Conservation (phyloP, 768 basidiomycete genomes). For the Pholiota microspora region DNA sequence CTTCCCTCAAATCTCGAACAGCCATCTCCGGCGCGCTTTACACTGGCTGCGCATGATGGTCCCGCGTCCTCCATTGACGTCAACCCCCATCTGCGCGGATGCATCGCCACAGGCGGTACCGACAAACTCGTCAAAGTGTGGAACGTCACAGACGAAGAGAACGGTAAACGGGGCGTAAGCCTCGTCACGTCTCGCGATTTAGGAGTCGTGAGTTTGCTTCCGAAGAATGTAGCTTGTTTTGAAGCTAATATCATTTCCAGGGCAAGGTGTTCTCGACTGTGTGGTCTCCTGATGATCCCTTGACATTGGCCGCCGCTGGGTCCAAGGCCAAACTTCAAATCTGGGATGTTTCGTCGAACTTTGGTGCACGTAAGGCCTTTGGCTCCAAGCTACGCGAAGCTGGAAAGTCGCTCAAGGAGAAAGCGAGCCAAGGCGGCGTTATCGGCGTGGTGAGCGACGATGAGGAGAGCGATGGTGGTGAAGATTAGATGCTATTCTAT, state of each 20-base stretch:
- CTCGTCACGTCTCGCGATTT: constrained; percentile 87
- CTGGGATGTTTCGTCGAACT: constrained; percentile 90
- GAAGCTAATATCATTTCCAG: constrained; percentile 36
- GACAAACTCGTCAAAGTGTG: constrained; percentile 97
- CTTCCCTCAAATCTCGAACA: constrained; percentile 66
- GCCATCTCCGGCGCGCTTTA: constrained; percentile 77
- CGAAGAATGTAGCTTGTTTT: not conserved
- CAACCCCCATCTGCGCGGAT: constrained; percentile 87
- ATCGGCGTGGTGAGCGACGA: constrained; percentile 68
- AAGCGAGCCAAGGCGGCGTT: constrained; percentile 58
- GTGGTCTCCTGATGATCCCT: constrained; percentile 93
- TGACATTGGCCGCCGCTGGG: constrained; percentile 92
- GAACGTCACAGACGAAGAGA: constrained; percentile 76
- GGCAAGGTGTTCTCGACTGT: constrained; percentile 93
- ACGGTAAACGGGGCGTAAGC: constrained; percentile 66
- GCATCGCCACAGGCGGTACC: constrained; percentile 89
- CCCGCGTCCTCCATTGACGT: constrained; percentile 87
- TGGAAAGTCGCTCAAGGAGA: constrained; percentile 67
- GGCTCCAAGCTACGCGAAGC: constrained; percentile 72
- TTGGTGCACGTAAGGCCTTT: constrained; percentile 81
- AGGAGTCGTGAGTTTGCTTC: constrained; percentile 65
- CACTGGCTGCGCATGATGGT: constrained; percentile 90
- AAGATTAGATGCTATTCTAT: constrained; percentile 17
- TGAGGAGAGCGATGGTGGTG: constrained; percentile 59
- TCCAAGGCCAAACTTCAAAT: constrained; percentile 92